Base-by-base conservation (phyloP, 2,329 filamentous ascomycete species). In the Penicillium sp. region DNA sequence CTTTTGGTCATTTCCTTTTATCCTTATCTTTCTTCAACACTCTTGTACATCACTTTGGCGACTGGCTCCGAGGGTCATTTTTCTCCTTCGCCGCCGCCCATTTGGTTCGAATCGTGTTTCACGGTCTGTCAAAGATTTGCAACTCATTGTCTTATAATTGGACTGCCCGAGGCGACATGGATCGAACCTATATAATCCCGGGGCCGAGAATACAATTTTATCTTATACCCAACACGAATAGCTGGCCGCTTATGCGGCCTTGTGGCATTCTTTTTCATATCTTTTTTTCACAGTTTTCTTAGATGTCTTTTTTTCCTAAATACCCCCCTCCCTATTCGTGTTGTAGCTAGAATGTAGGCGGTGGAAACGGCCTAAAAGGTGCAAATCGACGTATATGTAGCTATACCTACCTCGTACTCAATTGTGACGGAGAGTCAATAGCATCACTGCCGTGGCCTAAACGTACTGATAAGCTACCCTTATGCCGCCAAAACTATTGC, bases 1-100 rank as follows among this genome's bases (percentile, higher is more conserved):
- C 29, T 57, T 57, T 57, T 57, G 54, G 36, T 57, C 36, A 29
- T 21, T 34, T 36, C 13, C 27, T 45, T 53, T 38, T 38, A 54
- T 36, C 11, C n/a, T 39, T 21, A 19, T 9, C 45, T 33, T 51
- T 53, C 39, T 48, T 29, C 15, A 10, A 27, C 23, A 16, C 44
- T 38, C 34, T 46, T 58, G 51, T 58, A 60, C 31, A 55, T 41
- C 23, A 40, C 15, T 53, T 53, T 50, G 50, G 40, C 31, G 29
- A 49, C 47, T 34, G 34, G 23, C 39, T 33, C 13, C 23, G 31
- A 21, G 16, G 11, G 7, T 25, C 6, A 27, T 29, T 15, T 45
- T 45, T 11, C 11, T 6, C 13, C 13, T 11, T 27, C 21, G 27
- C 25, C 5, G 13, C 29, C 16, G 29, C 19, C 34, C 27, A 16